These are phyloP conservation scores for Sequoia sempervirens DNA, from an alignment of 75 land plant species.

Conservation along the genomic window DNA sequence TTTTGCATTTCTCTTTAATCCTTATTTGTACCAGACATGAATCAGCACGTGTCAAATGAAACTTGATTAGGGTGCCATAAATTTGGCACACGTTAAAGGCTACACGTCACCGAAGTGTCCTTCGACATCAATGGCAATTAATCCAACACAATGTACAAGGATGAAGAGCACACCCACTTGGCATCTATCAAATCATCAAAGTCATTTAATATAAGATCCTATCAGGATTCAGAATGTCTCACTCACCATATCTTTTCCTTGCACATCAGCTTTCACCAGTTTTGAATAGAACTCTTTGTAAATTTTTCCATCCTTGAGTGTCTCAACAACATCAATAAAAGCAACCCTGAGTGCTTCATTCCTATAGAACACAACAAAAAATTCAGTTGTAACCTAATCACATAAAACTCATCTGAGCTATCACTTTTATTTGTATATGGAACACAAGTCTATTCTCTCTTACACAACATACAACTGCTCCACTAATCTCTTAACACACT, in stretches of 20 bases:
- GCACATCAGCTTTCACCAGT: slow-evolving; percentile 85
- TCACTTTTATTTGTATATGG: not conserved
- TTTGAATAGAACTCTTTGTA: slow-evolving; percentile 84
- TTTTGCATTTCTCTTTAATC: no score
- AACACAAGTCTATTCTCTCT: not conserved
- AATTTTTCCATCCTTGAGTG: slow-evolving; percentile 58
- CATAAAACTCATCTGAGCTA: not conserved
- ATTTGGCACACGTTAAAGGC: no score
- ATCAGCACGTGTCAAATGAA: no score
- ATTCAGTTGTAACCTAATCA: not conserved
- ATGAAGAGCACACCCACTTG: not conserved
- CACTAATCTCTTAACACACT: slow-evolving; percentile 5
- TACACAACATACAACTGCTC: not conserved
- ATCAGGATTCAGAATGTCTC: not conserved
- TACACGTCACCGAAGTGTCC: no score
- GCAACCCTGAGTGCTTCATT: slow-evolving; percentile 94
- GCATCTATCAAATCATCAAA: not conserved
- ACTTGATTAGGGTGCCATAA: no score
- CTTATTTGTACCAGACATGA: no score
- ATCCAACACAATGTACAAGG: not conserved
- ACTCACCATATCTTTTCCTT: slow-evolving; percentile 85
- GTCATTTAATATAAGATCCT: not conserved
- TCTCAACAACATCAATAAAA: slow-evolving; percentile 87
- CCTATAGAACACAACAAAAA: slow-evolving; percentile 24
- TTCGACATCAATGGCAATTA: no score